Evolutionary conservation across 1,139 yeast genomes (phyloP).

Genomic region (Suhomyces terraborum): DNA sequence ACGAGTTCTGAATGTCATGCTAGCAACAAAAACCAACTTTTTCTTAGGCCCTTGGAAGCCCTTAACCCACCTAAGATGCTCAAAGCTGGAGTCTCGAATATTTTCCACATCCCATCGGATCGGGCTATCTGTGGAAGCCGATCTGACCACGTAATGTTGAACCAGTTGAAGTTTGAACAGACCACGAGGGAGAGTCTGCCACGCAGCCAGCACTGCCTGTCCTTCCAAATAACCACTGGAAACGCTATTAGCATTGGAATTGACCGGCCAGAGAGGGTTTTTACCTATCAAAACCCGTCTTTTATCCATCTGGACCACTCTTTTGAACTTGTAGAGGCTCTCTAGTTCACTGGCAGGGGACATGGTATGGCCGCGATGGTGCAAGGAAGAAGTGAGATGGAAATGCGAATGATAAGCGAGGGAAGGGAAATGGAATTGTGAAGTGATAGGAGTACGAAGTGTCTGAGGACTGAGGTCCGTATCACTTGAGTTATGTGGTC

Average conservation of each 20-base stretch:
- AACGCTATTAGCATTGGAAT: background rate
- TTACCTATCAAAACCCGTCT: background rate
- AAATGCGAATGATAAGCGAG: too few species aligned
- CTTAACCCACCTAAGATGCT: background rate
- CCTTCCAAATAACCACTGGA: background rate
- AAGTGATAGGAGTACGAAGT: too few species aligned
- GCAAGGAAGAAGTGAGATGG: too few species aligned
- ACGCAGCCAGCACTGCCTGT: conserved; percentile 1
- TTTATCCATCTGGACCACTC: background rate
- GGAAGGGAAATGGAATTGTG: too few species aligned
- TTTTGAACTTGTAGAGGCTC: background rate
- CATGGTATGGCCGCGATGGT: too few species aligned
- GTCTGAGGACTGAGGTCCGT: too few species aligned
- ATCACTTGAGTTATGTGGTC: too few species aligned
- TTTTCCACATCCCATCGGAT: conserved; percentile 1
- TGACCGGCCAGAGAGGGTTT: background rate
- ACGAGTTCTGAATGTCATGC: background rate
- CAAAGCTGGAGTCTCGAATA: background rate
- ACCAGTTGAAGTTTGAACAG: background rate
- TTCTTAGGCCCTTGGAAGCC: conserved; percentile 1
- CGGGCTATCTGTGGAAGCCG: background rate
- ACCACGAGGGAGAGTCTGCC: background rate
- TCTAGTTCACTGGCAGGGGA: background rate
- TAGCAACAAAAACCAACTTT: background rate
- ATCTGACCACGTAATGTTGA: background rate